Evolutionary conservation across 805 yeast genomes (phyloP).

Genomic region (Kurtzmaniella cleridarum): DNA sequence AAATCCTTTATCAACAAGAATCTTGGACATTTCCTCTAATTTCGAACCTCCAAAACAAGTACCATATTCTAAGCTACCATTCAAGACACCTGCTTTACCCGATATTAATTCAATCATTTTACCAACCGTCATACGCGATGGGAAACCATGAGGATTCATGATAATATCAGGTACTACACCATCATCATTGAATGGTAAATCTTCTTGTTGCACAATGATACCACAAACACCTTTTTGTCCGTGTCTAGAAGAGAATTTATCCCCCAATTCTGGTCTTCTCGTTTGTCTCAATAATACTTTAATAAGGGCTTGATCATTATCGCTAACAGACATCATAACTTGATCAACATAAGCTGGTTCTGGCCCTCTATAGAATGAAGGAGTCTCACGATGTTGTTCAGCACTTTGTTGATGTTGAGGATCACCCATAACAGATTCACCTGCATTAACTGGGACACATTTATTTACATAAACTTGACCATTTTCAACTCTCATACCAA

Average conservation of each 20-base stretch:
- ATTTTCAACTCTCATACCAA: constrained; percentile 82
- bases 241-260: constrained; percentile 94
- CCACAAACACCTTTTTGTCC: constrained; percentile 99
- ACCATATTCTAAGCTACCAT: constrained; percentile 89
- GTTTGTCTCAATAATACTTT: constrained; percentile 92
- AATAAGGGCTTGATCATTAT: constrained; percentile 89
- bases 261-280: constrained; percentile 96
- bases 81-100: constrained; percentile 95
- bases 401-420: constrained; percentile 22
- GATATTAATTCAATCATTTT: constrained; percentile 95
- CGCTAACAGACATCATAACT: constrained; percentile 95
- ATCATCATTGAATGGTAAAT: constrained; percentile 88
- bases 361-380: constrained; percentile 88
- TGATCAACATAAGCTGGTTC: constrained; percentile 95
- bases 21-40: constrained; percentile 88
- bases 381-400: constrained; percentile 80
- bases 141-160: constrained; percentile 99
- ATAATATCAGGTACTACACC: constrained; percentile 94
- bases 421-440: constrained; percentile 53
- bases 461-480: constrained; percentile 95
- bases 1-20: constrained; percentile 86
- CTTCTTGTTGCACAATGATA: constrained; percentile 94
- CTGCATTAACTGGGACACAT: constrained; percentile 82
- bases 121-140: constrained; percentile 99
- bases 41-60: constrained; percentile 99